Evolutionary conservation across 495 filamentous ascomycete species (phyloP).

Genomic region (Cercophora scortea): DNA sequence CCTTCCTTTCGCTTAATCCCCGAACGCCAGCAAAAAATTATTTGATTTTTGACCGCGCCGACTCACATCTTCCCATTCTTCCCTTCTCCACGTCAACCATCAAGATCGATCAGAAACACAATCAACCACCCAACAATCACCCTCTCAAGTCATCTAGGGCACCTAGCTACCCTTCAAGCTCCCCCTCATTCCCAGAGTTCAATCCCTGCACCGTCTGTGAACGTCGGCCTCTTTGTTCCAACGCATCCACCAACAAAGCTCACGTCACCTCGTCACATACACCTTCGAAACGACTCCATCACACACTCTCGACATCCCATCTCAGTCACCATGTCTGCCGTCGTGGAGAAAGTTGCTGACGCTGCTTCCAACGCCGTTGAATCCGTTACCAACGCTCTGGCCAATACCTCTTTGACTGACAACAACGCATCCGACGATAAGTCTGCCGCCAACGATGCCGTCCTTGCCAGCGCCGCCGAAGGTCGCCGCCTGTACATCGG

Average conservation of each 20-base stretch:
- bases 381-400: conserved; percentile 79
- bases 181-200: conserved; percentile 52
- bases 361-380: conserved; percentile 60
- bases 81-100: conserved; percentile 35
- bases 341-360: conserved; percentile 54
- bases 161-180: conserved; percentile 78
- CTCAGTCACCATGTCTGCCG: conserved; percentile 50
- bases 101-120: conserved; percentile 36
- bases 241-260: conserved; percentile 25
- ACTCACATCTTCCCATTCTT: conserved; percentile 33
- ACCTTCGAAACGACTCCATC: conserved; percentile 28
- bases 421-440: conserved; percentile 44
- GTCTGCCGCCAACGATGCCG: conserved; percentile 67
- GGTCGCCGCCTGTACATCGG: conserved; percentile 98
- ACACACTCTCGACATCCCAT: conserved; percentile 22
- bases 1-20: conserved; percentile 29
- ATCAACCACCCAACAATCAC: conserved; percentile 29
- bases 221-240: conserved; percentile 25
- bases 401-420: conserved; percentile 59
- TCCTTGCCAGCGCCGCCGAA: conserved; percentile 92
- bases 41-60: conserved; percentile 38
- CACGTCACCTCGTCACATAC: conserved; percentile 25
- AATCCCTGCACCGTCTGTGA: conserved; percentile 34
- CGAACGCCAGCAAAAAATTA: conserved; percentile 37
- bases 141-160: conserved; percentile 63